Evolutionary conservation across 2,329 filamentous ascomycete species (phyloP), one percentile per base, ranked within the genome.

Genomic region (Fusarium multiceps): DNA sequence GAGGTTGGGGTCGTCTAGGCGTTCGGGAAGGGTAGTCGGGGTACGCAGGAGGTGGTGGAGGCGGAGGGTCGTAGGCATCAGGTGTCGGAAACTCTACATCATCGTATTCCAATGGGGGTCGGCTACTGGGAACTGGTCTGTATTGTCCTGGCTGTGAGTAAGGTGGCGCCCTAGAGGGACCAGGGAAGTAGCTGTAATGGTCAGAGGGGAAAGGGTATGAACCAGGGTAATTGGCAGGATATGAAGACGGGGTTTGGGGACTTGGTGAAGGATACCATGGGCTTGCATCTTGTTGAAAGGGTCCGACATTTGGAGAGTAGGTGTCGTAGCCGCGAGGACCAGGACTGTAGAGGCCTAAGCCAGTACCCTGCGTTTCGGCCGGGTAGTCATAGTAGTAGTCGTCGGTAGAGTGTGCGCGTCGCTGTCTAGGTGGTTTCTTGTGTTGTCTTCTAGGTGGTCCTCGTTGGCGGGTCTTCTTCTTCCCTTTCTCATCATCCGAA

Each of bases 331-430:
- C 12, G 12, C 23, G 23, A 6, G 57, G 23, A 8, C 30, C 23
- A 18, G 28, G n/a, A 8, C 45, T 53, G 20, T 7, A 64, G 2
- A 14, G 40, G 16, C 55, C 23, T 13, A 45, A n/a, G n/a, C 49
- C 18, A 34, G 28, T 23, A 16, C 30, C n/a, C 3, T 28, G 49
- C 12, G 10, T 6, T 20, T 42, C 49, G 23, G 23, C 13, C 4
- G 49, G 13, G 34, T 53, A 53, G 14, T 64, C 45, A 9, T 8
- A 5, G 10, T 32, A 41, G 2, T 32, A 13, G 9, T 64, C 45
- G 25, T 28, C 63, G 21, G 40, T 28, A 28, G 49, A 53, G 9
- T 64, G 28, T 25, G 21, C 28, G 20, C 59, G 21, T n/a, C 25
- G 42, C 14, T 46, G 59, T 2, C 23, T 13, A 16, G 59, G 21